These are phyloP conservation scores for Macadamia tetraphylla DNA, from an alignment of 164 flowering plant species.

Conservation along the genomic window DNA sequence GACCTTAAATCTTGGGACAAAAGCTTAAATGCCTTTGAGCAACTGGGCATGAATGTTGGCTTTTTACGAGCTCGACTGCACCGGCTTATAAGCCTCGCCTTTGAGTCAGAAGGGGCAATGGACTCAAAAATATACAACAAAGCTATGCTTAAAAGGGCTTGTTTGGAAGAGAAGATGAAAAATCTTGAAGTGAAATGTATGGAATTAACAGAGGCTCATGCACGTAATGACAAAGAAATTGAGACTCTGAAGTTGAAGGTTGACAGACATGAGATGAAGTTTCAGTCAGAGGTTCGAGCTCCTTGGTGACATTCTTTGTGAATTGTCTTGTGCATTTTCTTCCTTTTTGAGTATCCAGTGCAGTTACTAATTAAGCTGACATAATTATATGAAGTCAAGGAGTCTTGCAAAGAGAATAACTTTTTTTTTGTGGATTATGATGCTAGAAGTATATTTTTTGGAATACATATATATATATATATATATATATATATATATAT, in stretches of 20 bases:
- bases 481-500: no score
- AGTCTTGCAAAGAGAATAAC: no score
- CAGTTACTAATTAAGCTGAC: no score
- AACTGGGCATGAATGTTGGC: constrained; percentile 51
- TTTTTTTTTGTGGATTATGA: no score
- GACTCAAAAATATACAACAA: constrained; percentile 26
- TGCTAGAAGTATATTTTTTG: not conserved
- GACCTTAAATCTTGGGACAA: constrained; percentile 40
- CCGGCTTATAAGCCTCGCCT: constrained; percentile 25
- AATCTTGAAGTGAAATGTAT: constrained; percentile 25
- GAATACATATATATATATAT: not conserved
- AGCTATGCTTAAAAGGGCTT: constrained; percentile 21
- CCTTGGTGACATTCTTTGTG: constrained; percentile 19
- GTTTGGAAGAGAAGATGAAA: constrained; percentile 18
- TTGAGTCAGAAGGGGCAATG: constrained; percentile 28
- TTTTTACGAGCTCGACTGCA: constrained; percentile 36
- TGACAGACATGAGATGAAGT: constrained; percentile 20
- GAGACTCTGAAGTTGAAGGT: constrained; percentile 17
- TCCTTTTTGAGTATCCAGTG: not conserved
- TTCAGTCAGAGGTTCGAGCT: constrained; percentile 24
- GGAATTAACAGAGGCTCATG: constrained; percentile 17
- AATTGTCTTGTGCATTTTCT: not conserved
- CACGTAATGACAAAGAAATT: constrained; percentile 19
- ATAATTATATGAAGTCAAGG: no score
- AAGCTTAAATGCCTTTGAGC: constrained; percentile 40